phyloP scores from a whole-genome alignment of 2,329 filamentous ascomycete genomes.

The Apiospora phragmitis region DNA sequence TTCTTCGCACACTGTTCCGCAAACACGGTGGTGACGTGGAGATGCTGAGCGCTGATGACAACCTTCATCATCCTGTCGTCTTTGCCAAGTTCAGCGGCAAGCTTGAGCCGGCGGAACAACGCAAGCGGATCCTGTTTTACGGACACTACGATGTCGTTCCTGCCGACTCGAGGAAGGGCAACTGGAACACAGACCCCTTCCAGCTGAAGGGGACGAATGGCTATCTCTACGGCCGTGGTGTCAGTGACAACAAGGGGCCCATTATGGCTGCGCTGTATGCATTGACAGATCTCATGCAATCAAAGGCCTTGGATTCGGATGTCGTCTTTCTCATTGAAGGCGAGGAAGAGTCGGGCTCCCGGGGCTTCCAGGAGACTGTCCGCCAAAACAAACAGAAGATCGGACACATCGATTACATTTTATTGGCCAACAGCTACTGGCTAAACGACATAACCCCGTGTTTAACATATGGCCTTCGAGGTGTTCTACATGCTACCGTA shows the following conservation, averaged over 20 bases:
- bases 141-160: constrained; percentile 97
- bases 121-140: constrained; percentile 93
- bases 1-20: constrained; percentile 86
- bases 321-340: constrained; percentile 95
- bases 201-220: constrained; percentile 86
- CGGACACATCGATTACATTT: constrained; percentile 88
- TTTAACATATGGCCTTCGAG: constrained; percentile 89
- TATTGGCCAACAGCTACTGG: constrained; percentile 98
- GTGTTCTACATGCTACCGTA: constrained; percentile 90
- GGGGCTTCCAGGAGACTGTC: constrained; percentile 85
- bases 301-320: constrained; percentile 82
- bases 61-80: constrained; percentile 83
- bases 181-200: constrained; percentile 89
- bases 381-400: constrained; percentile 79
- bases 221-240: constrained; percentile 92
- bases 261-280: constrained; percentile 93
- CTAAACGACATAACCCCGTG: constrained; percentile 94
- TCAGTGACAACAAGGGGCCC: constrained; percentile 96
- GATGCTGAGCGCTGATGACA: constrained; percentile 79
- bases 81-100: constrained; percentile 84
- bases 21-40: constrained; percentile 87
- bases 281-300: constrained; percentile 82
- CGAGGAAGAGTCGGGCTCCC: constrained; percentile 92
- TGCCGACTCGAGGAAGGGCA: constrained; percentile 77
- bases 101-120: constrained; percentile 60